Percentiles rank a stretch among this genome's conserved stretches.
These are phyloP conservation scores for Bremia lactucae DNA, from an alignment of 352 stramenopile genomes.

Conservation along the genomic window DNA sequence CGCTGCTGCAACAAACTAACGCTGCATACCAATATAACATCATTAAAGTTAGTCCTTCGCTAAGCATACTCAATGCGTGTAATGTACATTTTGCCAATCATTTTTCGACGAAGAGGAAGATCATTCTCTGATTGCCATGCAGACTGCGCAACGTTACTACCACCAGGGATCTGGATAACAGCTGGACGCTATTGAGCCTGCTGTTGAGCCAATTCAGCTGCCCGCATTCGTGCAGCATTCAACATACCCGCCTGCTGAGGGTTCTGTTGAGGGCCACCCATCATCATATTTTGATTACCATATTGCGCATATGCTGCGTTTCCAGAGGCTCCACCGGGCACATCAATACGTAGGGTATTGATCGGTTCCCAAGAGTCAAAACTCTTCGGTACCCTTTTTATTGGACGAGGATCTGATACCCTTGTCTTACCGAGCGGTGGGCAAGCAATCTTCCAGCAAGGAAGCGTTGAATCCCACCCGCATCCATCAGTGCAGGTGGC, in stretches of 20 bases:
- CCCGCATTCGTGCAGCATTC: constrained; percentile 37
- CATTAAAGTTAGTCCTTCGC: not conserved
- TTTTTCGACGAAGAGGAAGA: constrained; percentile 73
- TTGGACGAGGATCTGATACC: too few relatives aligned
- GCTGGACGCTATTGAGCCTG: constrained; percentile 44
- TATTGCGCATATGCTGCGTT: constrained; percentile 46
- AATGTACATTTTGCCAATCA: constrained; percentile 87
- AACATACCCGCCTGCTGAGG: constrained; percentile 26
- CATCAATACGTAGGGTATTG: too few relatives aligned
- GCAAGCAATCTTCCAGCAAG: too few relatives aligned
- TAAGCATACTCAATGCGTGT: too few relatives aligned
- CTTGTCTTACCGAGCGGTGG: too few relatives aligned
- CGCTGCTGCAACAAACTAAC: constrained; percentile 94
- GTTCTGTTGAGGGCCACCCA: constrained; percentile 23
- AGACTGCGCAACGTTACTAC: constrained; percentile 40
- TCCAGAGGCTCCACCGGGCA: constrained; percentile 20
- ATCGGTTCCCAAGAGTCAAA: too few relatives aligned
- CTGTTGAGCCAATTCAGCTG: constrained; percentile 27
- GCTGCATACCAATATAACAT: constrained; percentile 18
- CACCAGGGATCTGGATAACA: constrained; percentile 20
- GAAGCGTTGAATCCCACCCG: too few relatives aligned
- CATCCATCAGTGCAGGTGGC: too few relatives aligned
- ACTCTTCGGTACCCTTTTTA: too few relatives aligned
- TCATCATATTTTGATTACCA: constrained; percentile 62
- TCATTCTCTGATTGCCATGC: constrained; percentile 85